Percentiles rank a stretch among this genome's conserved stretches.
Conservation (phyloP, 2,329 filamentous ascomycete genomes). For the Ophiostoma tasmaniense region DNA sequence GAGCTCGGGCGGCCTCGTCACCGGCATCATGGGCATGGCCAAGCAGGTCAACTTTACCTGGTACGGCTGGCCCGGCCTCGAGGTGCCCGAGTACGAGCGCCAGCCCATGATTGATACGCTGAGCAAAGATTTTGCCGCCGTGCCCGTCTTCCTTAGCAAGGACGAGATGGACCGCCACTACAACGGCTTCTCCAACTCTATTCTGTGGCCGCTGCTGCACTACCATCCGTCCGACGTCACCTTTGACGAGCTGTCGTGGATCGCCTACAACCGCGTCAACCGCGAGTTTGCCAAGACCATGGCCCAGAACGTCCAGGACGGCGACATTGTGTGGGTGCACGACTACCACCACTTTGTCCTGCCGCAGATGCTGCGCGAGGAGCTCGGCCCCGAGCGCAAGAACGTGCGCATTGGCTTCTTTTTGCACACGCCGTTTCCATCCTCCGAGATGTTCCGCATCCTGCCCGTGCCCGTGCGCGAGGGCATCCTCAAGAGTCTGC, state of each 20-base stretch:
- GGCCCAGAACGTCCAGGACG: conserved; percentile 78
- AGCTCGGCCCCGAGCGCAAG: conserved; percentile 70
- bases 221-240: conserved; percentile 98
- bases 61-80: conserved; percentile 96
- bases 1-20: conserved; percentile 94
- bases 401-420: conserved; percentile 99
- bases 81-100: conserved; percentile 79
- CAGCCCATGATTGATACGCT: conserved; percentile 65
- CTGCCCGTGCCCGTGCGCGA: conserved; percentile 89
- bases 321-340: conserved; percentile 95
- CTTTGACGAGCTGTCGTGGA: conserved; percentile 92
- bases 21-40: conserved; percentile 79
- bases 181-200: conserved; percentile 97
- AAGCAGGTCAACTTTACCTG: conserved; percentile 94
- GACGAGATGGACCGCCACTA: conserved; percentile 92
- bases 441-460: conserved; percentile 93
- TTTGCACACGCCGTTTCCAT: conserved; percentile 93
- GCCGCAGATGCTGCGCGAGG: conserved; percentile 87
- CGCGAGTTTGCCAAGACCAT: conserved; percentile 83
- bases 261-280: conserved; percentile 88
- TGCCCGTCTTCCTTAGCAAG: conserved; percentile 88
- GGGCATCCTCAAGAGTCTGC: conserved; percentile 73
- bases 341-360: conserved; percentile 98
- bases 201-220: conserved; percentile 97
- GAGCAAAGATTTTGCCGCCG: conserved; percentile 78